These are phyloP conservation scores for Malus hybrid DNA, from an alignment of 331 rosid genomes.

Conservation along the genomic window DNA sequence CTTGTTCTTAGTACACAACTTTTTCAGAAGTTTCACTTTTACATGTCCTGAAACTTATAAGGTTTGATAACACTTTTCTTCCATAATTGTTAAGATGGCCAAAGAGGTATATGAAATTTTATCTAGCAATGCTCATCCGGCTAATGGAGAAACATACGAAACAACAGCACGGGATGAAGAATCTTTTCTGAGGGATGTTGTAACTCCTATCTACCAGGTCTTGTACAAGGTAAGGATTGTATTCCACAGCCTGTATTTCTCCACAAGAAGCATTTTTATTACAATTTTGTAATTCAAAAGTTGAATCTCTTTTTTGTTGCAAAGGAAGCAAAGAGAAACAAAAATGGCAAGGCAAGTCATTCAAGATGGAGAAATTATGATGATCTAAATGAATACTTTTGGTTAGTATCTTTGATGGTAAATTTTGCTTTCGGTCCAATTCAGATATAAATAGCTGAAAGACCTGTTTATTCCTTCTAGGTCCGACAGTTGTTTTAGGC, in stretches of 20 bases:
- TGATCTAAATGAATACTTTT: constrained; percentile 93
- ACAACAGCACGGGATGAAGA: constrained; percentile 51
- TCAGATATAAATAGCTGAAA: constrained; percentile 14
- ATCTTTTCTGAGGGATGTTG: constrained; percentile 53
- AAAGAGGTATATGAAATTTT: constrained; percentile 44
- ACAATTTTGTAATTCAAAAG: constrained; percentile 22
- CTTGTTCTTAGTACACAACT: background rate
- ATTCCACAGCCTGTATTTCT: constrained; percentile 11
- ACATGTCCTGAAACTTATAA: background rate
- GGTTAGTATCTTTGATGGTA: constrained; percentile 39
- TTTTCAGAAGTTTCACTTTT: background rate
- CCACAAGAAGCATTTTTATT: constrained; percentile 8
- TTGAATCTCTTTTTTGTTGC: constrained; percentile 23
- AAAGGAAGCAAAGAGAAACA: constrained; percentile 90
- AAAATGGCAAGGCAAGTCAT: constrained; percentile 82
- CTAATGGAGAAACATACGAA: constrained; percentile 46
- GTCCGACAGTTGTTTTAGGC: constrained; percentile 70
- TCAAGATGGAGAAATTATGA: constrained; percentile 96
- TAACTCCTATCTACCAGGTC: constrained; percentile 64
- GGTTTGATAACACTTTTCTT: constrained; percentile 1
- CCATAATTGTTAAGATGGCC: constrained; percentile 59
- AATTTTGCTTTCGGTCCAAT: background rate
- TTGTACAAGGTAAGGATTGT: constrained; percentile 49
- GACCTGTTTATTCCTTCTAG: constrained; percentile 29
- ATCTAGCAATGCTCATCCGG: constrained; percentile 36